Evolutionary conservation across 345 rosid species (phyloP), one percentile per base, ranked within the genome.

Genomic region (Lepidium africanum): DNA sequence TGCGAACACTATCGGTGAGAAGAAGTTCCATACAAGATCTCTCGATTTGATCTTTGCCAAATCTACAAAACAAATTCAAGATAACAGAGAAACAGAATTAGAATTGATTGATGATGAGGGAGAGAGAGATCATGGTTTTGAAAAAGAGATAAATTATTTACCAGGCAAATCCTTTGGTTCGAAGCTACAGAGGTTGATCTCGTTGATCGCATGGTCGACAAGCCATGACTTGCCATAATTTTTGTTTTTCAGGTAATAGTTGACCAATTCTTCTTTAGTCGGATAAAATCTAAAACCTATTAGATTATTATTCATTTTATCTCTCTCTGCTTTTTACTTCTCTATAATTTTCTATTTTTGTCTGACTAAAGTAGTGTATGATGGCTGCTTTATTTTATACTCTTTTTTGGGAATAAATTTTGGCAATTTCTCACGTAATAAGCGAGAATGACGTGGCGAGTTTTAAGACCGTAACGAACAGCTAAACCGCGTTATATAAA

Each of bases 141-240:
- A 21, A 21, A 84, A 56, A 0, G 27, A 65, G 83, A 3, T 79
- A 75, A 38, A n/a, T n/a, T n/a, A 3, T 27, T 35, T 67, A 59
- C 23, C 23, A 21, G 23, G 23, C 23, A 21, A 21, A 21, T 21
- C 23, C 23, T 21, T 21, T 21, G 23, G 23, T 21, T 21, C 3
- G 2, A 1, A 21, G 23, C 23, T 21, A 21, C 23, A 57, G 41
- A 71, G 43, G 56, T 63, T 63, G 76, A 71, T 54, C 37, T 71
- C 76, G 35, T 10, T 54, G 9, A 71, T 71, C 0, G 35, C 48
- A 1, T 54, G 33, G 15, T 71, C 33, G 15, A 63, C 57, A 4
- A 71, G 76, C 64, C 70, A 45, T 23, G 23, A 0, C 1, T 46
- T 71, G 17, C 48, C 69, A 11, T 45, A n/a, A 37, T 63, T 17